Evolutionary conservation across 768 basidiomycete genomes (phyloP), one percentile per base, ranked within the genome.

Genomic region (Hortiboletus flavorubellus): DNA sequence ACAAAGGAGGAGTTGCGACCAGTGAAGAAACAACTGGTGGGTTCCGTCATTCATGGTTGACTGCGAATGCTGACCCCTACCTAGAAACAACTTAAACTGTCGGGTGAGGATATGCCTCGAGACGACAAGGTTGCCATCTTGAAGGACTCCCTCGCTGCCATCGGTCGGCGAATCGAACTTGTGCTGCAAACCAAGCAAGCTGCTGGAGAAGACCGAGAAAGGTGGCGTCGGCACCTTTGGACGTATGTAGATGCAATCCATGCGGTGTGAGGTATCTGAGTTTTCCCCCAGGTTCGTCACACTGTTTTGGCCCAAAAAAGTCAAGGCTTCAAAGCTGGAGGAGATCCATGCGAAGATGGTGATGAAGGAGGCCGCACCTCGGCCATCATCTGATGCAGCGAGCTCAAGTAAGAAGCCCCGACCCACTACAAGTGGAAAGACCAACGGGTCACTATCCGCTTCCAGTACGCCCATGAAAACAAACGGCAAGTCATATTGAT

Each of bases 311-410:
- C 95, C 95, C 6, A 91, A 96, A 78, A 92, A 95, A 73, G 94
- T 98, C 60, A 93, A 89, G 69, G 92, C 93, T 12, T 85, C 83
- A 15, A 97, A 97, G 72, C 76, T 98, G 38, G 91, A 95, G 71
- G 93, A 93, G 67, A 96, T 98, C 42, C 93, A 97, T 65, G 89
- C 91, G 15, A 97, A 97, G 75, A 93, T 97, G 89, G 91, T 92
- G 58, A 87, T 88, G 81, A 91, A 91, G 71, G 90, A 90, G 67
- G 80, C 83, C 44, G 80, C 82, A 34, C 83, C 84, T n/a, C 74
- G 82, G 55, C 72, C 80, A n/a, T 75, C 78, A 49, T 73, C 79
- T 23, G 85, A 85, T 50, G 62, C 58, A 41, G 60, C 70, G 30
- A 77, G 64, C 56, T 69, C 78, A 6, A 61, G 72, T 58, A 87